phyloP scores from a whole-genome alignment of 1,139 yeast species.

The Yamadazyma songkhlaensis region DNA sequence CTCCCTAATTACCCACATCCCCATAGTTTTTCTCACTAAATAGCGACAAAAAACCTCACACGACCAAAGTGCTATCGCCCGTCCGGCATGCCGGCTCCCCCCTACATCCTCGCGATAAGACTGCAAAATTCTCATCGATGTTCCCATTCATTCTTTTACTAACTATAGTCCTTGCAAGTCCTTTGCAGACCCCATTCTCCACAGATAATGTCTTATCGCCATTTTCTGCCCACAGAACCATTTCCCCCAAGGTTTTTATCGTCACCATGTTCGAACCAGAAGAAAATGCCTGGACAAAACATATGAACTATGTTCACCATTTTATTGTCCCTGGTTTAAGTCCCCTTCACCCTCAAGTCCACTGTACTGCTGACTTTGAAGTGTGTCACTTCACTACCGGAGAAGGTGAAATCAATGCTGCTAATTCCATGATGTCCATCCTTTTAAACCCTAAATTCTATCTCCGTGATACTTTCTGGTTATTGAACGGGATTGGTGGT shows the following conservation, averaged over 20 bases:
- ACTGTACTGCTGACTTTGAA: conserved; percentile 51
- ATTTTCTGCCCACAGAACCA: conserved; percentile 1
- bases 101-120: too few species aligned
- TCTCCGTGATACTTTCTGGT: conserved; percentile 56
- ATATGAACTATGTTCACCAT: conserved; percentile 46
- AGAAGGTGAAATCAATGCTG: conserved; percentile 70
- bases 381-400: conserved; percentile 68
- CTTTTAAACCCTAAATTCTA: conserved; percentile 54
- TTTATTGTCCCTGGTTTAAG: conserved; percentile 62
- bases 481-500: conserved; percentile 68
- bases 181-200: background rate
- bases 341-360: conserved; percentile 55
- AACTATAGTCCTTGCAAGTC: background rate
- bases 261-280: conserved; percentile 58
- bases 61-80: too few species aligned
- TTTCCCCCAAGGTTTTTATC: conserved; percentile 49
- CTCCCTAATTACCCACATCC: too few species aligned
- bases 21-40: too few species aligned
- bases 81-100: too few species aligned
- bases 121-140: background rate
- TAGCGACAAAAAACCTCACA: too few species aligned
- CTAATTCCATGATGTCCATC: conserved; percentile 55
- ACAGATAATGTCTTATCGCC: background rate
- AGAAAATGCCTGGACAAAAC: conserved; percentile 52
- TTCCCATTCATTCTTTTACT: background rate